These are phyloP conservation scores for Pseudonitzschia multiseries DNA, from an alignment of 108 stramenopile genomes.

Conservation along the genomic window DNA sequence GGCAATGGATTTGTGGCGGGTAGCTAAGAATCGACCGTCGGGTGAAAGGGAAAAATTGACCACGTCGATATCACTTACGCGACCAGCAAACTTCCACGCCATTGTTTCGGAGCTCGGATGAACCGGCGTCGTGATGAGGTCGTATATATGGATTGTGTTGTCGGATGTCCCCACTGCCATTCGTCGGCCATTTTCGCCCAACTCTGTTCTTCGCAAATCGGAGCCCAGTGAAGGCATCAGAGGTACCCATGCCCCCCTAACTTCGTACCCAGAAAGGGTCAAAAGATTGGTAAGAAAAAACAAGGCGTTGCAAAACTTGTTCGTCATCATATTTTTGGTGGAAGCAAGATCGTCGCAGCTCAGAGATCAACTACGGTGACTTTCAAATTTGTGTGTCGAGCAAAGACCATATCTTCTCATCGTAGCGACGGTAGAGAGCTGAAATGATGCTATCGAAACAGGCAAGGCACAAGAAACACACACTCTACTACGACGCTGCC, in stretches of 20 bases:
- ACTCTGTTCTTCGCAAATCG: slow-evolving; percentile 1
- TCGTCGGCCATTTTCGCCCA: slow-evolving; percentile 4
- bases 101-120: neutral
- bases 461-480: neutral
- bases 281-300: neutral
- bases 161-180: slow-evolving; percentile 7
- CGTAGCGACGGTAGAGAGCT: neutral
- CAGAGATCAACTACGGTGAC: neutral
- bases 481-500: neutral
- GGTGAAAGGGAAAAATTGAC: slow-evolving; percentile 5
- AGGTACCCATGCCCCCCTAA: neutral
- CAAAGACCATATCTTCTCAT: neutral
- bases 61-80: neutral
- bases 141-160: slow-evolving; percentile 5
- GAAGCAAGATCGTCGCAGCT: neutral
- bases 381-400: neutral
- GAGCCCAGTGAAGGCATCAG: neutral
- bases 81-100: slow-evolving; percentile 1
- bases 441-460: neutral
- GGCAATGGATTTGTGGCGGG: neutral
- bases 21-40: slow-evolving; percentile 13
- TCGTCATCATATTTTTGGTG: neutral
- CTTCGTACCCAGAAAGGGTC: neutral
- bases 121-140: neutral
- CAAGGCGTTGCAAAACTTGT: neutral